A percentile compares a stretch with the other conserved stretches of the same genome.
Conservation (phyloP, 164 flowering plant genomes). For the Annona squamosa region DNA sequence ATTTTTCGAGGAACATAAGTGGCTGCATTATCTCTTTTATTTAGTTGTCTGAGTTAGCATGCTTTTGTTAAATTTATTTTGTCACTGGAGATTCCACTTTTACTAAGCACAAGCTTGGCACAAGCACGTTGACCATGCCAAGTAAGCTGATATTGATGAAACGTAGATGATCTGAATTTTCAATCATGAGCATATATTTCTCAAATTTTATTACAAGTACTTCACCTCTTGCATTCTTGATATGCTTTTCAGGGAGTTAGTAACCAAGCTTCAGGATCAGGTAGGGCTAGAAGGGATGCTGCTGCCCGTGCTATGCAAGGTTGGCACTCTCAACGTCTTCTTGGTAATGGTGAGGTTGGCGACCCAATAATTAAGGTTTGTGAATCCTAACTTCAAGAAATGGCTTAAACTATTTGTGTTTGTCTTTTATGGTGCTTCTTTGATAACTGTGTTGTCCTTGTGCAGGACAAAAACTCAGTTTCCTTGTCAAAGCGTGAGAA, state of each 20-base stretch:
- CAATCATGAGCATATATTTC: too few relatives aligned
- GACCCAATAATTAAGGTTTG: conserved; percentile 73
- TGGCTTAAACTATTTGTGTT: neutral
- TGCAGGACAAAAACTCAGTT: conserved; percentile 54
- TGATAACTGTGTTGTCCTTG: neutral
- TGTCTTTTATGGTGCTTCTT: neutral
- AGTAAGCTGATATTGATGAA: too few relatives aligned
- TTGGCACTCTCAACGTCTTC: conserved; percentile 83
- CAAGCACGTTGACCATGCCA: too few relatives aligned
- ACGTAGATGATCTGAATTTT: too few relatives aligned
- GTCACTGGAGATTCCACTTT: too few relatives aligned
- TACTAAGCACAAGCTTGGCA: too few relatives aligned
- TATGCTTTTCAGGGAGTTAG: conserved; percentile 25
- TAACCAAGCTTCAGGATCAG: conserved; percentile 52
- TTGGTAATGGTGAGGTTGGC: conserved; percentile 80
- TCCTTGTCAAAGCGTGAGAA: conserved; percentile 67
- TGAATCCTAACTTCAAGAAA: conserved; percentile 1
- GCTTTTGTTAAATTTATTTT: too few relatives aligned
- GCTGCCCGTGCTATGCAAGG: conserved; percentile 99
- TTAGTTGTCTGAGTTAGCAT: too few relatives aligned
- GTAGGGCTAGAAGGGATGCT: conserved; percentile 86
- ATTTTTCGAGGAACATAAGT: too few relatives aligned
- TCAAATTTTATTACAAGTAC: neutral
- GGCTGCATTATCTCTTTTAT: too few relatives aligned
- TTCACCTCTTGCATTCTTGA: neutral